Evolutionary conservation across 306 rosid species (phyloP).

Genomic region (Dryas octopetala): DNA sequence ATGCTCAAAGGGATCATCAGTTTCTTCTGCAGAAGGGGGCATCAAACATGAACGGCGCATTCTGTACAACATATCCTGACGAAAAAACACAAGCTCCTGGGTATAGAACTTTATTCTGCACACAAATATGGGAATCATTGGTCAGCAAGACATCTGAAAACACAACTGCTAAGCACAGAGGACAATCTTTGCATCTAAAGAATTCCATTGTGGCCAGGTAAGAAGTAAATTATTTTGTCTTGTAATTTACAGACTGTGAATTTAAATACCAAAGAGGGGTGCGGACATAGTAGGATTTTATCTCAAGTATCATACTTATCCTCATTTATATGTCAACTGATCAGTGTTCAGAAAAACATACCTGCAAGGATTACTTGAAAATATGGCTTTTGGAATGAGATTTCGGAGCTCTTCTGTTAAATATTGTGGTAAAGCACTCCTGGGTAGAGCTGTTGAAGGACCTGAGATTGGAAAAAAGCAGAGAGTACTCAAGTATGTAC

Average conservation of each 20-base stretch:
- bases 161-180: conserved; percentile 15
- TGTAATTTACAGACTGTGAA: neutral
- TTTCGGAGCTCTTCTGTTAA: conserved; percentile 78
- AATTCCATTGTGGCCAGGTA: neutral
- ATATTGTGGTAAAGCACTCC: conserved; percentile 77
- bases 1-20: conserved; percentile 85
- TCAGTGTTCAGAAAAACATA: conserved; percentile 27
- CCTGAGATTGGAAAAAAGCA: conserved; percentile 38
- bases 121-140: conserved; percentile 26
- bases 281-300: conserved; percentile 1
- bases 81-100: conserved; percentile 83
- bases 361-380: conserved; percentile 97
- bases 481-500: neutral
- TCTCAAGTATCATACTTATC: neutral
- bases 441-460: conserved; percentile 76
- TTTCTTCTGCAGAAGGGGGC: conserved; percentile 84
- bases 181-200: neutral
- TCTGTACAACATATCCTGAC: conserved; percentile 80
- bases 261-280: neutral
- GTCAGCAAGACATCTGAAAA: conserved; percentile 22
- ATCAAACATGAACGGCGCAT: conserved; percentile 86
- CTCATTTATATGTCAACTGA: neutral
- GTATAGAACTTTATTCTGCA: conserved; percentile 78
- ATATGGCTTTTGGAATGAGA: conserved; percentile 77
- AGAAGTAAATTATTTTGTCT: neutral